Evolutionary conservation across 208 protist genomes (phyloP).

Genomic region (Crithidia mellificae): DNA sequence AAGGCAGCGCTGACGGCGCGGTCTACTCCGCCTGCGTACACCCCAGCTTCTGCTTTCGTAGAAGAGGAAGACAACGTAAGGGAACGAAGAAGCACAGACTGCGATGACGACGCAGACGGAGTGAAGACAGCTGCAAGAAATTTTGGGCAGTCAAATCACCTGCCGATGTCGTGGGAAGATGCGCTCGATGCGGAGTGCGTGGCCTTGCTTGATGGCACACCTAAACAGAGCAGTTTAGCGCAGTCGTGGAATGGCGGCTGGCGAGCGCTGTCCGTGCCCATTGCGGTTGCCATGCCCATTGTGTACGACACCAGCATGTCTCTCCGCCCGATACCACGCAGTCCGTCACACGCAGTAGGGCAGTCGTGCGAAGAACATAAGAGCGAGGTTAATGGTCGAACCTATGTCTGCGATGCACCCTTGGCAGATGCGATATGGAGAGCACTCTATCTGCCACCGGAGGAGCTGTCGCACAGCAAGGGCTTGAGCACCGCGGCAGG

Average conservation of each 20-base stretch:
- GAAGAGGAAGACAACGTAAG: neutral
- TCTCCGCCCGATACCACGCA: too few relatives aligned
- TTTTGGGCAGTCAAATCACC: too few relatives aligned
- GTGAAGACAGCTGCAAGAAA: too few relatives aligned
- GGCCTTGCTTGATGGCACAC: neutral
- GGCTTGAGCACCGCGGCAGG: too few relatives aligned
- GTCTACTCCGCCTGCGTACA: neutral
- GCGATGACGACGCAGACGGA: too few relatives aligned
- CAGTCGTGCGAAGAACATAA: too few relatives aligned
- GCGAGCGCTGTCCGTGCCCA: neutral
- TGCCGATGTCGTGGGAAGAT: neutral
- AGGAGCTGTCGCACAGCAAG: too few relatives aligned
- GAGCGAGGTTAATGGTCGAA: too few relatives aligned
- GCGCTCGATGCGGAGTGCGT: slow-evolving; percentile 3
- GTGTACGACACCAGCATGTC: neutral
- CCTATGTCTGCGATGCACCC: too few relatives aligned
- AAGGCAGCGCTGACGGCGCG: neutral
- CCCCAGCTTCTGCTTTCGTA: neutral
- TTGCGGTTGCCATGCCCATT: slow-evolving; percentile 11
- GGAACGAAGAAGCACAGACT: too few relatives aligned
- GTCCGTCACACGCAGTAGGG: too few relatives aligned
- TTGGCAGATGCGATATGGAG: slow-evolving; percentile 21
- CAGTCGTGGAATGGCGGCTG: slow-evolving; percentile 3
- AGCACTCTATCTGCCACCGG: slow-evolving; percentile 14
- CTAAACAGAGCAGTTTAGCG: neutral